Conservation (phyloP, 345 rosid species). For the Moricandia moricandioides region DNA sequence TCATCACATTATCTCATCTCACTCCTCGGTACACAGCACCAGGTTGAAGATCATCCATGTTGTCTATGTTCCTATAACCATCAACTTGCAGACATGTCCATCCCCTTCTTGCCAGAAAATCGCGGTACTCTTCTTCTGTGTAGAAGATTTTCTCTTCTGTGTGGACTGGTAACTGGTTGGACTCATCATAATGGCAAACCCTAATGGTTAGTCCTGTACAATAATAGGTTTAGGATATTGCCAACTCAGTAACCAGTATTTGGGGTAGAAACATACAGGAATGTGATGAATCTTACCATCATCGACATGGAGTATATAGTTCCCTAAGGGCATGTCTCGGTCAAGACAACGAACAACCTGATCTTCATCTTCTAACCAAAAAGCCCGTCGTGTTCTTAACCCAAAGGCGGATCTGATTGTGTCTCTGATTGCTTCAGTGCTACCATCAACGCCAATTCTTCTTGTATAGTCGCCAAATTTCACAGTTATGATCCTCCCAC, state of each 20-base stretch:
- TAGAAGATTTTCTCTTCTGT: slow-evolving; percentile 84
- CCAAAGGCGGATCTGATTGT: slow-evolving; percentile 85
- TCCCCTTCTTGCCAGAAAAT: slow-evolving; percentile 64
- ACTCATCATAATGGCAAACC: slow-evolving; percentile 76
- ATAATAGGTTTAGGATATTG: not conserved
- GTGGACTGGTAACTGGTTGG: slow-evolving; percentile 80
- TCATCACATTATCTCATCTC: slow-evolving; percentile 32
- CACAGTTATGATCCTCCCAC: slow-evolving; percentile 87
- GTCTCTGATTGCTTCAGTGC: slow-evolving; percentile 84
- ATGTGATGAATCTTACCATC: slow-evolving; percentile 55
- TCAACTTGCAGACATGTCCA: slow-evolving; percentile 82
- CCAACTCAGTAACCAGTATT: not conserved
- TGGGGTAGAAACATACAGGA: not conserved
- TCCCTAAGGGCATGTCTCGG: slow-evolving; percentile 94
- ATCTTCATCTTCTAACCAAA: slow-evolving; percentile 98
- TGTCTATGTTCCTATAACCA: slow-evolving; percentile 74
- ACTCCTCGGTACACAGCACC: slow-evolving; percentile 78
- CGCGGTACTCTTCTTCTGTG: slow-evolving; percentile 85
- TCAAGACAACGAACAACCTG: slow-evolving; percentile 80
- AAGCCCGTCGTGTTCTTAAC: slow-evolving; percentile 83
- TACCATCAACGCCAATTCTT: slow-evolving; percentile 91
- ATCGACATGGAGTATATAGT: slow-evolving; percentile 79
- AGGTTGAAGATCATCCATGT: slow-evolving; percentile 89
- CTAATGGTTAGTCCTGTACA: slow-evolving; percentile 71
- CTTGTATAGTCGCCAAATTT: slow-evolving; percentile 87